Evolutionary conservation across 805 yeast genomes (phyloP).

Genomic region (Starmerella gropengiesseri): DNA sequence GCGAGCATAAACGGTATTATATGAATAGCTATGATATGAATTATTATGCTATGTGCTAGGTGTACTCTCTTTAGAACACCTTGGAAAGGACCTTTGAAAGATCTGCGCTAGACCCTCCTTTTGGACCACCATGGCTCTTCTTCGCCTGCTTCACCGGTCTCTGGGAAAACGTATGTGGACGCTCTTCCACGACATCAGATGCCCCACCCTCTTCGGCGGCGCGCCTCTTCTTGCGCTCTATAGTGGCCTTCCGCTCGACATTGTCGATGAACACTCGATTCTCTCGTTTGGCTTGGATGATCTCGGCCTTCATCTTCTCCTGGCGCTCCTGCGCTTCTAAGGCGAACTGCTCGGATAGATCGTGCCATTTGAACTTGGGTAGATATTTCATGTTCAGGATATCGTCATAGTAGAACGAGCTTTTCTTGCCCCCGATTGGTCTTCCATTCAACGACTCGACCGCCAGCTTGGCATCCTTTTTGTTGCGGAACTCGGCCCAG

Average conservation of each 20-base stretch:
- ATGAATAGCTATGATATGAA: too few relatives aligned
- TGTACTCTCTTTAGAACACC: conserved; percentile 16
- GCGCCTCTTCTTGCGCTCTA: conserved; percentile 36
- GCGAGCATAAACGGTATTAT: background rate
- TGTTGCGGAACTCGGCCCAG: conserved; percentile 85
- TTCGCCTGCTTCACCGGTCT: conserved; percentile 36
- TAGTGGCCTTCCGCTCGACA: conserved; percentile 68
- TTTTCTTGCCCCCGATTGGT: conserved; percentile 83
- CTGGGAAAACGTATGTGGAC: conserved; percentile 56
- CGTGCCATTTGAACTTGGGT: conserved; percentile 89
- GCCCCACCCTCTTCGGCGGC: conserved; percentile 24
- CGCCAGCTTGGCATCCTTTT: conserved; percentile 79
- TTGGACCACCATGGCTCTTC: background rate
- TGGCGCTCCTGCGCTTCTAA: conserved; percentile 82
- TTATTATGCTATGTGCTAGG: too few relatives aligned
- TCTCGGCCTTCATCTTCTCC: conserved; percentile 74
- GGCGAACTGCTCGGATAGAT: conserved; percentile 85
- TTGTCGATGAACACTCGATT: conserved; percentile 74
- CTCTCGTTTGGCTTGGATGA: conserved; percentile 76
- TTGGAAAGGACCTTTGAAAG: conserved; percentile 22
- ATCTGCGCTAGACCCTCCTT: conserved; percentile 5
- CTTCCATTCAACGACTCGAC: conserved; percentile 81
- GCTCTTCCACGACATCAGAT: conserved; percentile 24
- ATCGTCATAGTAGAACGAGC: conserved; percentile 86
- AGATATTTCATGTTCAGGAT: conserved; percentile 81